Evolutionary conservation across 148 eudicot genomes (phyloP).

Genomic region (Fallopia convolvulus): DNA sequence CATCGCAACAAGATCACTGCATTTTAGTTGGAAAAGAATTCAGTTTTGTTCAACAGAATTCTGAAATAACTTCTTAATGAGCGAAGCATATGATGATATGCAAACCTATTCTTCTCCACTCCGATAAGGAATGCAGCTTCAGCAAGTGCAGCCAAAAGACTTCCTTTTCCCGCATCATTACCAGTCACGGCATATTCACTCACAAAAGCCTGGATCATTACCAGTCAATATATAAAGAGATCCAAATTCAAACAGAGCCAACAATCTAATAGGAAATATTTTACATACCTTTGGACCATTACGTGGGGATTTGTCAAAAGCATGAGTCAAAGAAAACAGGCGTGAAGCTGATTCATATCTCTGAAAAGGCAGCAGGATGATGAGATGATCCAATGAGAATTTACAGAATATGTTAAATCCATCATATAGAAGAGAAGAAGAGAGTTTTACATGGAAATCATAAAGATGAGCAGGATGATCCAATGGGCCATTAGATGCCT

Average conservation of each 20-base stretch:
- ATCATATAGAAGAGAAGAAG: neutral
- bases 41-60: neutral
- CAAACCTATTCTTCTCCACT: conserved; percentile 57
- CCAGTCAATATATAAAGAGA: neutral
- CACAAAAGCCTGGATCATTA: conserved; percentile 56
- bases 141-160: conserved; percentile 54
- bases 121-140: conserved; percentile 91
- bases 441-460: conserved; percentile 54
- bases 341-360: conserved; percentile 27
- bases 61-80: too few species aligned
- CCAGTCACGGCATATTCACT: conserved; percentile 74
- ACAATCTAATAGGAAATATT: neutral
- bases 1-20: conserved; percentile 88
- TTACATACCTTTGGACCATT: conserved; percentile 44
- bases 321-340: conserved; percentile 36
- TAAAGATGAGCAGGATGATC: conserved; percentile 60
- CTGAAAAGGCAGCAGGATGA: conserved; percentile 13
- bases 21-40: conserved; percentile 4
- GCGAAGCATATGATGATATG: neutral
- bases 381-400: too few species aligned
- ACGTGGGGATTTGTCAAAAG: conserved; percentile 36
- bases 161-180: conserved; percentile 40
- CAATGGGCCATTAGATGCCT: conserved; percentile 15
- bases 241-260: neutral
- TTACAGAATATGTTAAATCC: neutral